Base-by-base conservation (phyloP, 192 early-diverging fungal species). In the Diversispora epigaea region DNA sequence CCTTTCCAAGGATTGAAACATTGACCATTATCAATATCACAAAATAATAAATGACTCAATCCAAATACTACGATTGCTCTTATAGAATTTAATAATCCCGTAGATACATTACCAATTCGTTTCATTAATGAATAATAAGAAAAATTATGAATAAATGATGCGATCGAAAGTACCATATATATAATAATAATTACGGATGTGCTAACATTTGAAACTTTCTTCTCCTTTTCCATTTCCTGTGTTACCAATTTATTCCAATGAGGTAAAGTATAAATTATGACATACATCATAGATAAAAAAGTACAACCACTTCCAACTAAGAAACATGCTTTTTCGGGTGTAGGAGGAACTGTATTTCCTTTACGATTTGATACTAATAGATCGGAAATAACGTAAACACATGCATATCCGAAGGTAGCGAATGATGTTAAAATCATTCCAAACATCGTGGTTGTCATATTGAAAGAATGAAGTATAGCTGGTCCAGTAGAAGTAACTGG, bases 1-100 rank as follows among this genome's bases (percentile, higher is more conserved):
- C 86, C 86, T 71, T 87, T 89, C 77, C 84, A 87, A 44, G 79
- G 62, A 68, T 84, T 89, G 54, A 89, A 89, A 63, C 87, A 89
- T 76, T 89, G 87, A 7, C 84, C 83, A 15, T 68, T 49, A 46
- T 86, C 86, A 25, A 81, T 75, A 15, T 76, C 47, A 77, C 87
- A 89, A 78, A 84, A 89, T 74, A 85, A 80, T 6, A 80, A 78
- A 73, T 89, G 84, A 76, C 86, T 87, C 68, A 89, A 78, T 8
- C 77, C 83, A 84, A 87, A 89, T 7, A 89, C 83, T 15, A 89
- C 58, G 8, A 89, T 84, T 3, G 87, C 87, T 45, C 87, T 70
- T 8, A 89, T 44, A 14, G 83, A 82, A 72, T 89, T 84, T 64
- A 89, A 67, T 71, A 89, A 84, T 4, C 87, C 86, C 9, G 84